phyloP scores from a whole-genome alignment of 2,329 filamentous ascomycete species.

The Fusarium tanahbumbuense region DNA sequence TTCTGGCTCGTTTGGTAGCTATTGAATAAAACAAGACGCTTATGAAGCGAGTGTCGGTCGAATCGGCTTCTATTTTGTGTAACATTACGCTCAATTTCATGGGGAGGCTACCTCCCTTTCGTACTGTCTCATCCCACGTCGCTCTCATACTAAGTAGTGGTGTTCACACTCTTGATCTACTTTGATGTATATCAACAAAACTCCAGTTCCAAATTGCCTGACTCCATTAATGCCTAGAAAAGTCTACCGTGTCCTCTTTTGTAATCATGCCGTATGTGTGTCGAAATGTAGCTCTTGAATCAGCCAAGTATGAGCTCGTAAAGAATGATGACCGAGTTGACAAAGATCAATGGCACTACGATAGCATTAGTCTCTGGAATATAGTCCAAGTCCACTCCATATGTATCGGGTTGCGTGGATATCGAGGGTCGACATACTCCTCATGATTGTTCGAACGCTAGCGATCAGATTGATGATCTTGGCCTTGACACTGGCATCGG shows the following conservation, averaged over 20 bases:
- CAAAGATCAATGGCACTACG: conserved; percentile 83
- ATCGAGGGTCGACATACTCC: conserved; percentile 67
- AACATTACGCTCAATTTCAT: background rate
- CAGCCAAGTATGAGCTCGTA: conserved; percentile 84
- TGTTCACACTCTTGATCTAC: conserved; percentile 1
- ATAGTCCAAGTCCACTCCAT: background rate
- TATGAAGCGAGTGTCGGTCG: conserved; percentile 10
- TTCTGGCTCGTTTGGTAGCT: conserved; percentile 18
- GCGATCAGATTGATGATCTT: conserved; percentile 91
- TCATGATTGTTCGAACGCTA: conserved; percentile 90
- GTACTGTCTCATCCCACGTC: background rate
- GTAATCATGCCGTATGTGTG: background rate
- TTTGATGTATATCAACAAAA: conserved; percentile 31
- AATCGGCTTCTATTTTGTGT: background rate
- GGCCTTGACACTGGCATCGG: conserved; percentile 83
- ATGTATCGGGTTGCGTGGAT: background rate
- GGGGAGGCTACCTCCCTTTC: background rate
- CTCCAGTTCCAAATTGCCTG: conserved; percentile 32
- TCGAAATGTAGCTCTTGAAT: conserved; percentile 36
- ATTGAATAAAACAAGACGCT: conserved; percentile 24
- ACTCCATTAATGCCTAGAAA: conserved; percentile 41
- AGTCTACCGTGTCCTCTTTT: conserved; percentile 36
- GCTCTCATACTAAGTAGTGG: conserved; percentile 17
- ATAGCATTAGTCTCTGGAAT: conserved; percentile 13
- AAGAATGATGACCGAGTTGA: conserved; percentile 85